Evolutionary conservation across 169 alveolate species (phyloP).

Genomic region (Babesia bigemina): DNA sequence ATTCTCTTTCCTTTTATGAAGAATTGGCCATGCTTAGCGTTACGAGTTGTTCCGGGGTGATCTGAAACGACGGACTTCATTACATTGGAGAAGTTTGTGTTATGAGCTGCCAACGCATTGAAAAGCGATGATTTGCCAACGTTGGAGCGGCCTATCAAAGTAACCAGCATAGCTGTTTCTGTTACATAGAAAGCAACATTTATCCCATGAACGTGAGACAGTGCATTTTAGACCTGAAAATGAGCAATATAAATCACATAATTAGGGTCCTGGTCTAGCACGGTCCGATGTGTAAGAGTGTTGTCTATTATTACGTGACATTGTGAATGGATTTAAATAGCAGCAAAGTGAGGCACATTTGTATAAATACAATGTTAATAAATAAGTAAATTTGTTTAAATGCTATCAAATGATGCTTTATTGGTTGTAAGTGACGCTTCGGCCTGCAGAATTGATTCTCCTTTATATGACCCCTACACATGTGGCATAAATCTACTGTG

Average conservation of each 20-base stretch:
- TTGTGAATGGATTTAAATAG: no score
- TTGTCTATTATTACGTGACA: no score
- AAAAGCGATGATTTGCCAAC: constrained; percentile 80
- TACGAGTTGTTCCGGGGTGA: constrained; percentile 66
- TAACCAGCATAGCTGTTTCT: constrained; percentile 40
- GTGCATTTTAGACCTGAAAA: neutral
- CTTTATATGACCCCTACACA: neutral
- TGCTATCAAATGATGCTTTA: no score
- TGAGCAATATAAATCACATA: neutral
- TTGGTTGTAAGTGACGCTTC: no score
- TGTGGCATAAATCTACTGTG: no score
- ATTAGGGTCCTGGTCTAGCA: neutral
- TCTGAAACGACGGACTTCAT: constrained; percentile 63
- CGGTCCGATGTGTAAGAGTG: neutral
- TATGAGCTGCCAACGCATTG: constrained; percentile 68
- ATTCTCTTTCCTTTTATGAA: constrained; percentile 71
- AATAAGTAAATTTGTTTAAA: no score
- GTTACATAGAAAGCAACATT: neutral
- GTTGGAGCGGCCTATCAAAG: constrained; percentile 79
- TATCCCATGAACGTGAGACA: neutral
- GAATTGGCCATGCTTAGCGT: constrained; percentile 71
- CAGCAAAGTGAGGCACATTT: no score
- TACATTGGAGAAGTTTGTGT: constrained; percentile 15
- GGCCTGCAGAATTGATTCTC: neutral
- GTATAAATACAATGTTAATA: no score